These are phyloP conservation scores for Trypanosoma congolense DNA, from an alignment of 208 protist genomes.

Conservation along the genomic window DNA sequence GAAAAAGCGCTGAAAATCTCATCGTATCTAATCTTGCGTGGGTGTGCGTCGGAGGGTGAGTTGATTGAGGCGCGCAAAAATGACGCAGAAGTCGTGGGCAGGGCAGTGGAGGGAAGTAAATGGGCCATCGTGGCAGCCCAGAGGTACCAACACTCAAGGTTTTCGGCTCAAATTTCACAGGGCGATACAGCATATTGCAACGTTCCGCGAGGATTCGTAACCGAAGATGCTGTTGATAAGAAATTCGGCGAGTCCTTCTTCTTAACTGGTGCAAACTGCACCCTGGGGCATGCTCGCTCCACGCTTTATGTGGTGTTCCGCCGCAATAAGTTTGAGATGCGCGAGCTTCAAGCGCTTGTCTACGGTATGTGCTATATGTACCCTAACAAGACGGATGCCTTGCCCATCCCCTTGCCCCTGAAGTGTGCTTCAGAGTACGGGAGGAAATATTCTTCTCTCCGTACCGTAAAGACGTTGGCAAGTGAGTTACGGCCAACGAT, in stretches of 20 bases:
- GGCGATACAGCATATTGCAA: slow-evolving; percentile 25
- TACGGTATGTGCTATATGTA: slow-evolving; percentile 55
- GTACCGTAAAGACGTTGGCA: slow-evolving; percentile 23
- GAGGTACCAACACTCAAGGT: slow-evolving; percentile 39
- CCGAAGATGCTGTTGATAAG: slow-evolving; percentile 22
- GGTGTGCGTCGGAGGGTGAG: slow-evolving; percentile 47
- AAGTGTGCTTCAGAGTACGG: slow-evolving; percentile 59
- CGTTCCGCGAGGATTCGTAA: slow-evolving; percentile 44
- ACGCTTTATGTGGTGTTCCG: slow-evolving; percentile 38
- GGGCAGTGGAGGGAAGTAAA: too few relatives aligned
- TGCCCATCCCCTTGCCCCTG: slow-evolving; percentile 50
- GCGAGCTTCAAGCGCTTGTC: slow-evolving; percentile 31
- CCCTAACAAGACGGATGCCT: slow-evolving; percentile 58
- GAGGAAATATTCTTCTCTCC: slow-evolving; percentile 34
- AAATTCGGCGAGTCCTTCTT: slow-evolving; percentile 33
- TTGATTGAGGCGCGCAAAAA: slow-evolving; percentile 4
- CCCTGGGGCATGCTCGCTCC: slow-evolving; percentile 41
- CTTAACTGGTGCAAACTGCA: slow-evolving; percentile 42
- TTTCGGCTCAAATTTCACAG: slow-evolving; percentile 8
- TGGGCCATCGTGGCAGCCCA: slow-evolving; percentile 43
- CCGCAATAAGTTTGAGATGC: slow-evolving; percentile 16
- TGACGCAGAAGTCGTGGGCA: too few relatives aligned
- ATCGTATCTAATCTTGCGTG: slow-evolving; percentile 36
- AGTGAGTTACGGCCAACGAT: slow-evolving; percentile 31
- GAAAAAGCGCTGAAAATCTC: slow-evolving; percentile 19